Evolutionary conservation across 192 early-diverging fungal species (phyloP).

Genomic region (Coemansia erecta): DNA sequence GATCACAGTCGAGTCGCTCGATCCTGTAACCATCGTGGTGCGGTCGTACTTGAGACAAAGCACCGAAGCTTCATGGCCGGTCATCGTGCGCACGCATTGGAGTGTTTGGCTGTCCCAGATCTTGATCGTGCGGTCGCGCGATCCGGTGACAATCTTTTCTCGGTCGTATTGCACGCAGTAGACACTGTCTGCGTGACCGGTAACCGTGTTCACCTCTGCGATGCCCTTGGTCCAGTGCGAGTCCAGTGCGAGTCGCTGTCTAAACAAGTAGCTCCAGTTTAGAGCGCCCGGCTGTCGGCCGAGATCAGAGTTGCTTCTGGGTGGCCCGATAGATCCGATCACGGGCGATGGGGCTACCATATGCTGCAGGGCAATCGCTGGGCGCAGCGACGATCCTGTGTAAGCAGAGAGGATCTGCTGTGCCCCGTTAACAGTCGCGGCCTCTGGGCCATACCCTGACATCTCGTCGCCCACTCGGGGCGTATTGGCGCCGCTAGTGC

Average conservation of each 20-base stretch:
- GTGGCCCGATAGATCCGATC: background rate
- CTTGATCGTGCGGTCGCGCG: conserved; percentile 71
- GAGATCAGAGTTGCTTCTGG: background rate
- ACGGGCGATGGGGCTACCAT: conserved; percentile 48
- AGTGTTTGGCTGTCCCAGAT: conserved; percentile 77
- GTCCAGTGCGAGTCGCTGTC: conserved; percentile 61
- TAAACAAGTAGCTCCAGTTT: conserved; percentile 75
- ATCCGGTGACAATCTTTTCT: conserved; percentile 71
- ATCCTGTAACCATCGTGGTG: conserved; percentile 74
- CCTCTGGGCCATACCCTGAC: background rate
- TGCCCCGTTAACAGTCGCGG: background rate
- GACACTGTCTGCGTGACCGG: conserved; percentile 82
- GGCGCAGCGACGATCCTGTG: conserved; percentile 37
- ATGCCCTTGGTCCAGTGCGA: conserved; percentile 48
- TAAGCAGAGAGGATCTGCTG: conserved; percentile 32
- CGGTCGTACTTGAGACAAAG: conserved; percentile 82
- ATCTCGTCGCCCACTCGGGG: conserved; percentile 29
- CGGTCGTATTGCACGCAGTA: conserved; percentile 89
- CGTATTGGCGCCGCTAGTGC: conserved; percentile 27
- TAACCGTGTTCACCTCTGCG: conserved; percentile 56
- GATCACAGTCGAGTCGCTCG: conserved; percentile 79
- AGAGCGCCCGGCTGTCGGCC: conserved; percentile 12
- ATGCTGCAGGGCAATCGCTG: conserved; percentile 45
- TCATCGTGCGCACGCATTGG: conserved; percentile 58
- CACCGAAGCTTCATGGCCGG: conserved; percentile 68